A percentile compares a stretch with the other conserved stretches of the same genome.
Evolutionary conservation across 2,329 filamentous ascomycete species (phyloP).

Genomic region (Paraconiothyrium brasiliense): DNA sequence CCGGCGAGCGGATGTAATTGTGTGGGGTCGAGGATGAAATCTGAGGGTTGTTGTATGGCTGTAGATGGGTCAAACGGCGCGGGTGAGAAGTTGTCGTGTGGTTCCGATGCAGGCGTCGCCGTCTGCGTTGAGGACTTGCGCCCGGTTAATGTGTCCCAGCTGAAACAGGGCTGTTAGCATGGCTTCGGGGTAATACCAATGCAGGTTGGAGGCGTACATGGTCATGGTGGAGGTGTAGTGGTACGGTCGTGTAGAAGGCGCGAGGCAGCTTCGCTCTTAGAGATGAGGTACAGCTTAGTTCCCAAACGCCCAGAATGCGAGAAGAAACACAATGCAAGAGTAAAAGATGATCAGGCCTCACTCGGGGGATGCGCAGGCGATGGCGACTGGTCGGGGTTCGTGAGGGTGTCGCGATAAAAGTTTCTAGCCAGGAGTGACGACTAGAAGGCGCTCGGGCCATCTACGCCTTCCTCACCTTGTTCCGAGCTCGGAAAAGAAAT

Average conservation of each 20-base stretch:
- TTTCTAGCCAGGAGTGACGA: conserved; percentile 42
- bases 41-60: conserved; percentile 78
- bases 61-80: conserved; percentile 75
- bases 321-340: conserved; percentile 19
- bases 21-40: conserved; percentile 90
- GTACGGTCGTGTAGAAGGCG: conserved; percentile 22
- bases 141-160: conserved; percentile 68
- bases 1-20: conserved; percentile 93
- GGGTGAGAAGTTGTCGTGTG: conserved; percentile 61
- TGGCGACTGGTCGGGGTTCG: conserved; percentile 26
- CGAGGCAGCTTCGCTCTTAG: conserved; percentile 25
- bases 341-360: conserved; percentile 21
- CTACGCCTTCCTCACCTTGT: conserved; percentile 18
- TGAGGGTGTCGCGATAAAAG: conserved; percentile 34
- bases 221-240: conserved; percentile 42
- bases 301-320: conserved; percentile 33
- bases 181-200: not conserved
- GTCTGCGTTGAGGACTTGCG: conserved; percentile 62
- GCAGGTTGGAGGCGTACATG: conserved; percentile 37
- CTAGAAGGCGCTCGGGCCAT: conserved; percentile 32
- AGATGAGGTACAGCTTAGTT: conserved; percentile 21
- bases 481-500: conserved; percentile 45
- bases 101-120: conserved; percentile 48
- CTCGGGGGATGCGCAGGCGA: conserved; percentile 40
- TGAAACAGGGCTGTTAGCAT: conserved; percentile 19